phyloP scores from a whole-genome alignment of 495 filamentous ascomycete species.

The Xylaria scruposa region DNA sequence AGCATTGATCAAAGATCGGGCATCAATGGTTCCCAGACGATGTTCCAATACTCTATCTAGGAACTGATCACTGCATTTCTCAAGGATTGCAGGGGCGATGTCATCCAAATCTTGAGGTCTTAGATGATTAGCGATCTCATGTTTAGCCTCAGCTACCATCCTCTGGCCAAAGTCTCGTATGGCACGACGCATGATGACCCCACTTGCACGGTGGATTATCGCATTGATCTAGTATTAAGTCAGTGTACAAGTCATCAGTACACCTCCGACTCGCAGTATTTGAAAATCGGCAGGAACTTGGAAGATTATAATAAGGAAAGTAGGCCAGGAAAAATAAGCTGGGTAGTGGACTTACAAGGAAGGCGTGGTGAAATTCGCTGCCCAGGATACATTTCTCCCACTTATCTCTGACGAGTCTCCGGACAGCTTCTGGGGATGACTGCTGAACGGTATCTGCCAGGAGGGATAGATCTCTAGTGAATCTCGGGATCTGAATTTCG shows the following conservation, averaged over 20 bases:
- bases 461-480: constrained; percentile 50
- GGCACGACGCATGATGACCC: constrained; percentile 47
- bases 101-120: constrained; percentile 45
- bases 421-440: constrained; percentile 51
- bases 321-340: background rate
- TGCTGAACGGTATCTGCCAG: constrained; percentile 52
- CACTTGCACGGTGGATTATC: constrained; percentile 50
- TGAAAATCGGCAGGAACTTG: background rate
- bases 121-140: constrained; percentile 50
- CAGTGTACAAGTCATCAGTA: background rate
- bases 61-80: constrained; percentile 52
- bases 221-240: constrained; percentile 50
- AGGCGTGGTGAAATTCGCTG: constrained; percentile 58
- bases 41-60: constrained; percentile 53
- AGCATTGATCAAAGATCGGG: constrained; percentile 54
- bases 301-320: background rate
- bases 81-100: constrained; percentile 47
- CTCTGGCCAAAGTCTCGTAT: constrained; percentile 53
- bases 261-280: background rate
- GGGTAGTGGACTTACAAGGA: constrained; percentile 49
- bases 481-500: constrained; percentile 46
- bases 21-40: constrained; percentile 55
- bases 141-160: constrained; percentile 50
- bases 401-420: constrained; percentile 52
- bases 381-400: constrained; percentile 59